These are phyloP conservation scores for Graphilbum fragrans DNA, from an alignment of 2,329 filamentous ascomycete genomes.

Conservation along the genomic window DNA sequence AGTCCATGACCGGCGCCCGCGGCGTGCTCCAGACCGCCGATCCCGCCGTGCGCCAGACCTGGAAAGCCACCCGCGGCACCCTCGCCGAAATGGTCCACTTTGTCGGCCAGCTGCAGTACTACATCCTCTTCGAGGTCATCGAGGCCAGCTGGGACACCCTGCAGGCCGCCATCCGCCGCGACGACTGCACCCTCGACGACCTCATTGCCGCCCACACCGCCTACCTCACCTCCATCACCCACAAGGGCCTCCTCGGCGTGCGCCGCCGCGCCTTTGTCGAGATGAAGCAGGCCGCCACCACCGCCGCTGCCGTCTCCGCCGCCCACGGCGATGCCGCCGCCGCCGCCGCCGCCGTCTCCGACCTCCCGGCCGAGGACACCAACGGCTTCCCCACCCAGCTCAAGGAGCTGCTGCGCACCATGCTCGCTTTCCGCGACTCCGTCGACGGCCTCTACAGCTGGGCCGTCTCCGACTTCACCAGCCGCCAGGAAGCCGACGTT, in stretches of 20 bases:
- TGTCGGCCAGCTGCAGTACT: constrained; percentile 92
- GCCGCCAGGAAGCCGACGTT: constrained; percentile 68
- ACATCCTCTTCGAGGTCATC: constrained; percentile 97
- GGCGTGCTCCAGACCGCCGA: constrained; percentile 76
- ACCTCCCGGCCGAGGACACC: constrained; percentile 45
- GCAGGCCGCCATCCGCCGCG: constrained; percentile 68
- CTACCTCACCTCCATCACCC: constrained; percentile 88
- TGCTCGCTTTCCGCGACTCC: constrained; percentile 86
- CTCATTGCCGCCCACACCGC: constrained; percentile 82
- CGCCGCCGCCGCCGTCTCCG: constrained; percentile 24
- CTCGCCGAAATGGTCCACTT: constrained; percentile 99
- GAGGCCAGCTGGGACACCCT: constrained; percentile 91
- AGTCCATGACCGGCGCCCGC: constrained; percentile 87
- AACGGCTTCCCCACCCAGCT: constrained; percentile 81
- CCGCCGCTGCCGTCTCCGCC: constrained; percentile 23
- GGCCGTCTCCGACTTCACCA: constrained; percentile 87
- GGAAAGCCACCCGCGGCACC: constrained; percentile 80
- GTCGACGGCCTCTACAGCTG: constrained; percentile 92
- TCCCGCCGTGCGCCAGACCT: constrained; percentile 57
- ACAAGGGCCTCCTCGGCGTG: constrained; percentile 85
- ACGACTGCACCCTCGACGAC: constrained; percentile 82
- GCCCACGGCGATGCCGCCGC: constrained; percentile 44
- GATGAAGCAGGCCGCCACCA: constrained; percentile 18
- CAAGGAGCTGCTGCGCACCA: constrained; percentile 82
- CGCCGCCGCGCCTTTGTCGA: constrained; percentile 31